Evolutionary conservation across 345 rosid species (phyloP), one percentile per base, ranked within the genome.

Genomic region (Viola odorata): DNA sequence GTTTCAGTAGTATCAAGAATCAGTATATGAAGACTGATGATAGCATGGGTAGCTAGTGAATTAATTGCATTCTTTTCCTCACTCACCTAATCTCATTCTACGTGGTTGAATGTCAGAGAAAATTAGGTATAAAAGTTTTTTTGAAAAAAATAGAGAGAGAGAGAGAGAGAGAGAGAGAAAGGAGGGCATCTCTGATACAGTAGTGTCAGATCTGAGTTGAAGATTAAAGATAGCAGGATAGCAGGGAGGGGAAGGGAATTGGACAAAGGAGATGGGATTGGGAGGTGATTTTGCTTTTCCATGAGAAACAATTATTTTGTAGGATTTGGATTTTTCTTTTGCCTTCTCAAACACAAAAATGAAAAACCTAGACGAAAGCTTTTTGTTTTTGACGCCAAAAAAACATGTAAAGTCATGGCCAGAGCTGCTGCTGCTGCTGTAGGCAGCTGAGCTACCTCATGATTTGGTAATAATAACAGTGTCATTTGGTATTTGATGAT

Each of bases 281-380:
- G 32, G n/a, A 37, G 53, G 12, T 0, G 42, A 40, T 45, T 53
- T 67, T 52, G 64, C 16, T 66, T 66, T 58, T 58, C 50, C 17
- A 8, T 45, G 45, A 16, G 38, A 51, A 67, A 63, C 32, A 23
- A 23, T 55, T 37, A 51, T 57, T 57, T 45, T 57, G 37, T 45
- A 17, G n/a, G 41, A 4, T 36, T 23, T 23, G 59, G 63, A 50
- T 53, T 62, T 61, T 50, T 7, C 73, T 62, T 50, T 62, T 69
- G 67, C 42, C 70, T 51, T 71, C 62, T 50, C 66, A 65, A 71
- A 55, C 70, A 60, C 70, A 61, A 9, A 47, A n/a, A n/a, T n/a
- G n/a, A n/a, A n/a, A n/a, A 4, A 37, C 48, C 70, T 0, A 23
- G 32, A 51, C 60, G 53, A 71, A 65, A 70, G 67, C 37, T n/a